A percentile compares a stretch with the other conserved stretches of the same genome.
phyloP scores from a whole-genome alignment of 805 yeast species.

The Teunomyces aglyptinius region DNA sequence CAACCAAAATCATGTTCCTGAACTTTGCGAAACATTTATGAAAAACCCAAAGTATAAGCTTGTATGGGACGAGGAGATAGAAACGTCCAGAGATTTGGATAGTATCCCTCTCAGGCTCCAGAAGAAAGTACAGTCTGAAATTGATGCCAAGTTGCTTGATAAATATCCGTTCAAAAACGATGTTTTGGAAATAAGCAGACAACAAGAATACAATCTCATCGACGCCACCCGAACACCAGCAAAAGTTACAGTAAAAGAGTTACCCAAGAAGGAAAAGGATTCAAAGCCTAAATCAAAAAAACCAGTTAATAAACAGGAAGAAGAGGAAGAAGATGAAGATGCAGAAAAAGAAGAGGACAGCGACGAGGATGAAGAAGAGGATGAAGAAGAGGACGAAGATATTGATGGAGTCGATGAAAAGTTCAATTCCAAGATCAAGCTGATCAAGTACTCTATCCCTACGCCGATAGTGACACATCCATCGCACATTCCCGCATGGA shows the following conservation, averaged over 20 bases:
- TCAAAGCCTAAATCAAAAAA: slow-evolving; percentile 1
- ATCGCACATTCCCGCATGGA: slow-evolving; percentile 44
- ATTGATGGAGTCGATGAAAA: slow-evolving; percentile 6
- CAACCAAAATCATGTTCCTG: slow-evolving; percentile 27
- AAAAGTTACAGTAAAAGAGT: background rate
- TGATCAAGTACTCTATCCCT: slow-evolving; percentile 31
- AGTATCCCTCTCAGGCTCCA: slow-evolving; percentile 40
- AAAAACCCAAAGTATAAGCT: slow-evolving; percentile 25
- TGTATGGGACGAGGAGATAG: slow-evolving; percentile 32
- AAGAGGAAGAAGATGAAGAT: background rate
- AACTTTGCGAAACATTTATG: slow-evolving; percentile 29
- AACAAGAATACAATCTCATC: slow-evolving; percentile 20
- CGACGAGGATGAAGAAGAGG: background rate
- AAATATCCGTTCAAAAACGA: slow-evolving; percentile 36
- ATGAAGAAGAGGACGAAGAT: slow-evolving; percentile 5
- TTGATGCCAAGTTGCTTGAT: slow-evolving; percentile 26
- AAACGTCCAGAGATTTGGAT: slow-evolving; percentile 20
- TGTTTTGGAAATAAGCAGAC: slow-evolving; percentile 23
- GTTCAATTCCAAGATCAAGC: slow-evolving; percentile 25
- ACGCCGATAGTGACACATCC: slow-evolving; percentile 42
- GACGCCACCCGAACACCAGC: slow-evolving; percentile 4
- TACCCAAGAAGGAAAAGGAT: background rate
- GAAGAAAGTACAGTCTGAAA: slow-evolving; percentile 35
- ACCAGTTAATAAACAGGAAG: background rate
- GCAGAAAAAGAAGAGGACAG: background rate